Conservation (phyloP, 164 flowering plant genomes). For the Vitis riparia region DNA sequence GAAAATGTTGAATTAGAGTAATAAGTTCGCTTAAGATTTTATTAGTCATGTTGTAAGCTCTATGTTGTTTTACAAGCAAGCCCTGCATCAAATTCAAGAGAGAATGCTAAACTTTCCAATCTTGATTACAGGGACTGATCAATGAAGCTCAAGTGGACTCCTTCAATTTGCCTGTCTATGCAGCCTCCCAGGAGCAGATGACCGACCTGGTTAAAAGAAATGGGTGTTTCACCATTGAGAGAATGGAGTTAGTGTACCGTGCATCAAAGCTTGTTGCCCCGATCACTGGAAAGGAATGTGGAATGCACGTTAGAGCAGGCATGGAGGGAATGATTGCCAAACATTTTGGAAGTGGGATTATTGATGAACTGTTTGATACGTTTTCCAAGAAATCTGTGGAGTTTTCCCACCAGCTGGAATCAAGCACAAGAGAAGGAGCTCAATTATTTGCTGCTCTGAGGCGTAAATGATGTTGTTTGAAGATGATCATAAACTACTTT, state of each 20-base stretch:
- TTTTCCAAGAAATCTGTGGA: constrained; percentile 9
- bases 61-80: too few relatives aligned
- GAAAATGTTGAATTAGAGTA: too few relatives aligned
- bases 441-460: constrained; percentile 10
- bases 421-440: constrained; percentile 1
- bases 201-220: constrained; percentile 3
- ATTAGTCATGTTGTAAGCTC: too few relatives aligned
- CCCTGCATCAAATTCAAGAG: too few relatives aligned
- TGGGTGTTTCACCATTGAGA: constrained; percentile 16
- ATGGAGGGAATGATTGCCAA: constrained; percentile 5
- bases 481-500: background rate
- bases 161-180: constrained; percentile 21
- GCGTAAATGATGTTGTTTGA: constrained; percentile 1
- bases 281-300: background rate
- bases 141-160: constrained; percentile 13
- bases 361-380: constrained; percentile 12
- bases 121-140: constrained; percentile 7
- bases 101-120: too few relatives aligned
- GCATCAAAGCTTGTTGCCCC: background rate
- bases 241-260: background rate
- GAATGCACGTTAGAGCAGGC: constrained; percentile 2
- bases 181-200: constrained; percentile 4
- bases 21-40: too few relatives aligned
- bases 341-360: constrained; percentile 11
- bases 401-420: constrained; percentile 1